These are phyloP conservation scores for Microcos paniculata DNA, from an alignment of 345 rosid genomes.

Conservation along the genomic window DNA sequence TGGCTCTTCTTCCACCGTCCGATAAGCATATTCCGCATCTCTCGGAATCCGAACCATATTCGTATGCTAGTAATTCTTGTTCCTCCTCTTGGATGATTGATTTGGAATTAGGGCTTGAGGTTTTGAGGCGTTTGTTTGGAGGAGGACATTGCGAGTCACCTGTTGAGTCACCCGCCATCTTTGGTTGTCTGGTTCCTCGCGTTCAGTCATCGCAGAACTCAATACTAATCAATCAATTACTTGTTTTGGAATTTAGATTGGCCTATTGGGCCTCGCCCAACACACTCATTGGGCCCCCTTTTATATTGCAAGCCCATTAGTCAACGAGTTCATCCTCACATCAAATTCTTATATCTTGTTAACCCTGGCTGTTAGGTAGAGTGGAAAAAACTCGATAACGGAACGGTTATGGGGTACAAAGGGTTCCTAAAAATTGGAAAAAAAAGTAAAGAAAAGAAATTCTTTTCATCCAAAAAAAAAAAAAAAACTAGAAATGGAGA, in stretches of 20 bases:
- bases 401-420: too few relatives aligned
- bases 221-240: not conserved
- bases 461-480: too few relatives aligned
- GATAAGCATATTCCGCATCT: constrained; percentile 55
- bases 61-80: constrained; percentile 6
- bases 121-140: constrained; percentile 27
- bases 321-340: too few relatives aligned
- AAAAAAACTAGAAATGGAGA: too few relatives aligned
- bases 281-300: not conserved
- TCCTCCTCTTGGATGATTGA: not conserved
- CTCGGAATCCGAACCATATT: not conserved
- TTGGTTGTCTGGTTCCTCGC: too few relatives aligned
- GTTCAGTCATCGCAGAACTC: not conserved
- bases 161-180: constrained; percentile 11
- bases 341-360: too few relatives aligned
- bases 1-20: constrained; percentile 33
- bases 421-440: too few relatives aligned
- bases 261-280: not conserved
- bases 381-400: too few relatives aligned
- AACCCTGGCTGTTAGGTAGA: too few relatives aligned
- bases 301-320: not conserved
- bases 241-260: too few relatives aligned
- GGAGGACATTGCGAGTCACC: not conserved
- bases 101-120: not conserved
- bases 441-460: too few relatives aligned